phyloP scores from a whole-genome alignment of 2,329 filamentous ascomycete species.

The Trichoderma sp. region DNA sequence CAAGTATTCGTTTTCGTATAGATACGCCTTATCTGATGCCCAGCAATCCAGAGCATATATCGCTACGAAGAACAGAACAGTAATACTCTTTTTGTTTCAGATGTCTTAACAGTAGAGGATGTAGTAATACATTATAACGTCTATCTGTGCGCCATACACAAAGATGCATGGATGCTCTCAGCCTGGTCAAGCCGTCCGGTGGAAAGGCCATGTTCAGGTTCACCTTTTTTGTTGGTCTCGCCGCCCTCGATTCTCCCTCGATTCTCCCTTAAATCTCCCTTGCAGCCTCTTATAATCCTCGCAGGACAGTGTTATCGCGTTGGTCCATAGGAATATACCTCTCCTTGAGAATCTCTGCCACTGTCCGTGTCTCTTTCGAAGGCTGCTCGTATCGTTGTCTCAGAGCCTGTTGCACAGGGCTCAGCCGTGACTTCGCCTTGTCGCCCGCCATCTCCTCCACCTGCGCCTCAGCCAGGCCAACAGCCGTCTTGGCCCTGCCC shows the following conservation, averaged over 20 bases:
- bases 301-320: slow-evolving; percentile 48
- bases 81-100: background rate
- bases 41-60: background rate
- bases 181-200: background rate
- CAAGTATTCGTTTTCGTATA: background rate
- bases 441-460: slow-evolving; percentile 35
- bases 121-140: slow-evolving; percentile 22
- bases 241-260: background rate
- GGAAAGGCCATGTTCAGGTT: background rate
- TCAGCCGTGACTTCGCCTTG: slow-evolving; percentile 31
- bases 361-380: slow-evolving; percentile 48
- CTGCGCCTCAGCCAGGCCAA: slow-evolving; percentile 42
- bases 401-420: slow-evolving; percentile 52
- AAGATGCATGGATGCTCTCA: slow-evolving; percentile 11
- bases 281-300: slow-evolving; percentile 39
- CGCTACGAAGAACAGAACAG: background rate
- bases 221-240: background rate
- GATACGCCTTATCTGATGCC: background rate
- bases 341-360: slow-evolving; percentile 56
- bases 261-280: background rate
- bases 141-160: slow-evolving; percentile 18
- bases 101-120: background rate
- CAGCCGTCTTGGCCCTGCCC: slow-evolving; percentile 41
- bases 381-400: slow-evolving; percentile 54
- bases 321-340: slow-evolving; percentile 54